These are phyloP conservation scores for Wilcoxina mikolae DNA, from an alignment of 495 filamentous ascomycete species.

Conservation along the genomic window DNA sequence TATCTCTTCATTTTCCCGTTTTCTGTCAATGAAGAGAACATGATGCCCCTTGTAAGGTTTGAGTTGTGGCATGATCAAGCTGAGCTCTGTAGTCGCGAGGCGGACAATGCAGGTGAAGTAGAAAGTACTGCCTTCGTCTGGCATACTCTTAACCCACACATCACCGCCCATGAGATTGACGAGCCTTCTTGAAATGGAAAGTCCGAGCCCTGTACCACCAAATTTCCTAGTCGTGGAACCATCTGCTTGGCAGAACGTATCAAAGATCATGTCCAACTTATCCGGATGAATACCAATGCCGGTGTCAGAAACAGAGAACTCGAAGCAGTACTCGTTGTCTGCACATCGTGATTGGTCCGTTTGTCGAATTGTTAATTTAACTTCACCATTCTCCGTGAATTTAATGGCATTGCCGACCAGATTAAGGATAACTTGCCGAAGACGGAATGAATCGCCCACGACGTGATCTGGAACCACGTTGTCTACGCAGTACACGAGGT, in stretches of 20 bases:
- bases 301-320: conserved; percentile 93
- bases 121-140: conserved; percentile 87
- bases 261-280: conserved; percentile 95
- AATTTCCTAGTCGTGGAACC: conserved; percentile 95
- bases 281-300: conserved; percentile 94
- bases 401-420: conserved; percentile 78
- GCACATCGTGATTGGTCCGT: conserved; percentile 51
- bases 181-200: conserved; percentile 90
- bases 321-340: conserved; percentile 73
- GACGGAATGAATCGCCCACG: conserved; percentile 88
- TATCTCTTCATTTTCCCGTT: conserved; percentile 62
- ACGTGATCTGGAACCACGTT: conserved; percentile 92
- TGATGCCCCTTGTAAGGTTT: conserved; percentile 81
- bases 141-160: conserved; percentile 91
- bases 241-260: conserved; percentile 98
- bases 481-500: conserved; percentile 87
- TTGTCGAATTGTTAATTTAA: conserved; percentile 81
- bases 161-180: conserved; percentile 96
- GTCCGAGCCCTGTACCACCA: conserved; percentile 84
- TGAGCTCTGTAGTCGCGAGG: conserved; percentile 67
- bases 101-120: conserved; percentile 93
- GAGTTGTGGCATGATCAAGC: conserved; percentile 66
- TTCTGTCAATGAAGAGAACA: conserved; percentile 94
- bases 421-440: conserved; percentile 87
- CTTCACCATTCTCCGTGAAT: conserved; percentile 94